phyloP scores from a whole-genome alignment of 2,329 filamentous ascomycete genomes.

The Elsinoe batatas region DNA sequence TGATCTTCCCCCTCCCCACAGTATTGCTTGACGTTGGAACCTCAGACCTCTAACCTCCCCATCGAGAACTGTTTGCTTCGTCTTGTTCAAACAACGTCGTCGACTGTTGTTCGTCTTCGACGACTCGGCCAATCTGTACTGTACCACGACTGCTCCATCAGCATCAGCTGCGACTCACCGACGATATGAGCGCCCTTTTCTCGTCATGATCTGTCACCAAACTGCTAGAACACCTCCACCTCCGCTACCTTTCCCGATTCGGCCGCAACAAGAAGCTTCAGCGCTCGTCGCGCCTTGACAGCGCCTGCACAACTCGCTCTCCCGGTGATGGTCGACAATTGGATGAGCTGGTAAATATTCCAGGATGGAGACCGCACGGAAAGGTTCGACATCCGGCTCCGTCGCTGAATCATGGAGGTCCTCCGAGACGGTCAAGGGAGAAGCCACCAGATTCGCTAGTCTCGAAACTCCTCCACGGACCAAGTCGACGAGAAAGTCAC shows the following conservation, averaged over 20 bases:
- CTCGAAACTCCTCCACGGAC: conserved; percentile 15
- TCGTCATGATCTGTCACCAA: conserved; percentile 7
- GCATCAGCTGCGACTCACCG: not conserved
- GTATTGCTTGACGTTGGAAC: conserved; percentile 11
- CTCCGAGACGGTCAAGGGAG: conserved; percentile 54
- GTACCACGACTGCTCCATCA: not conserved
- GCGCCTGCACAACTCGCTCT: not conserved
- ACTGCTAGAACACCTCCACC: not conserved
- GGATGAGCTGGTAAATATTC: conserved; percentile 4
- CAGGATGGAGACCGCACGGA: conserved; percentile 33
- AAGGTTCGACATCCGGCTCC: conserved; percentile 57
- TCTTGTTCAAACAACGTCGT: conserved; percentile 3
- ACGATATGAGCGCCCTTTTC: not conserved
- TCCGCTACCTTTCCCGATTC: conserved; percentile 9
- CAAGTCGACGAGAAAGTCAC: conserved; percentile 14
- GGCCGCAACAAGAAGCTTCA: conserved; percentile 11
- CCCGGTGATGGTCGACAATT: conserved; percentile 8
- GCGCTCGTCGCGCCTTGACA: conserved; percentile 2
- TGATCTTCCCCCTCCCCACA: conserved; percentile 8
- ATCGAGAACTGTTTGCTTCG: conserved; percentile 6
- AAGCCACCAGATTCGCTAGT: conserved; percentile 36
- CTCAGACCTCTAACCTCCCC: conserved; percentile 2
- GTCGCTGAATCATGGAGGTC: conserved; percentile 59
- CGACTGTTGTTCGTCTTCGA: not conserved
- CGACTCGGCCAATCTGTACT: not conserved